These are phyloP conservation scores for Tricholoma furcatifolium DNA, from an alignment of 768 basidiomycete genomes.

Conservation along the genomic window DNA sequence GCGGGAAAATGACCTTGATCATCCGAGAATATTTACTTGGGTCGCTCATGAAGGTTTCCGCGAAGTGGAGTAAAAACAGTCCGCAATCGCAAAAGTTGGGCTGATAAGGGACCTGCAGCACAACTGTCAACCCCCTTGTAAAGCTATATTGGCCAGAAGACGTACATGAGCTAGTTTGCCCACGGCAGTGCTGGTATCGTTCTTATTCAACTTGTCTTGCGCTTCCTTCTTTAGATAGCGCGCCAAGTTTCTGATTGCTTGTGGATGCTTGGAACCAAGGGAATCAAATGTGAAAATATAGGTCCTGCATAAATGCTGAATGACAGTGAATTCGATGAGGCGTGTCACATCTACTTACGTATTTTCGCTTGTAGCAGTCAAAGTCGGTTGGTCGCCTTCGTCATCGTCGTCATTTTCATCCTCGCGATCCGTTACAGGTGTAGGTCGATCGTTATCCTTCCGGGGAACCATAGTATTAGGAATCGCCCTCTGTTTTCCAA, in stretches of 20 bases:
- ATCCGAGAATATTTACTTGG: constrained; percentile 49
- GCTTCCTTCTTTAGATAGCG: constrained; percentile 80
- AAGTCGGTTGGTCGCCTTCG: constrained; percentile 3
- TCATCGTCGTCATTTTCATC: neutral
- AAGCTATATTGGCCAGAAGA: constrained; percentile 4
- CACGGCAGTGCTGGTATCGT: constrained; percentile 35
- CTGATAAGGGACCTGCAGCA: constrained; percentile 76
- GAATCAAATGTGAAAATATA: constrained; percentile 92
- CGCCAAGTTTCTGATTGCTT: constrained; percentile 58
- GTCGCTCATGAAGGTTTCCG: constrained; percentile 68
- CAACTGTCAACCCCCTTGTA: neutral
- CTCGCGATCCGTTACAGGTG: neutral
- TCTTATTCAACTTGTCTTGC: constrained; percentile 56
- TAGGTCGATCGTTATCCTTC: neutral
- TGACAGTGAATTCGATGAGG: neutral
- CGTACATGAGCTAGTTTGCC: constrained; percentile 55
- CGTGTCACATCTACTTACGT: neutral
- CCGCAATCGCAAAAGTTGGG: constrained; percentile 93
- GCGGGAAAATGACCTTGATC: constrained; percentile 40
- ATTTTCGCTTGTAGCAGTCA: neutral
- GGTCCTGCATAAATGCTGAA: constrained; percentile 47
- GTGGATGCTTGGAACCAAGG: constrained; percentile 68
- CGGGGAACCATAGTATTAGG: constrained; percentile 5
- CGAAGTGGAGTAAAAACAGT: constrained; percentile 86
- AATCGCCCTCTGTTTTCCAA: constrained; percentile 21